These are phyloP conservation scores for Platanus orientalis DNA, from an alignment of 164 flowering plant genomes.

Conservation along the genomic window DNA sequence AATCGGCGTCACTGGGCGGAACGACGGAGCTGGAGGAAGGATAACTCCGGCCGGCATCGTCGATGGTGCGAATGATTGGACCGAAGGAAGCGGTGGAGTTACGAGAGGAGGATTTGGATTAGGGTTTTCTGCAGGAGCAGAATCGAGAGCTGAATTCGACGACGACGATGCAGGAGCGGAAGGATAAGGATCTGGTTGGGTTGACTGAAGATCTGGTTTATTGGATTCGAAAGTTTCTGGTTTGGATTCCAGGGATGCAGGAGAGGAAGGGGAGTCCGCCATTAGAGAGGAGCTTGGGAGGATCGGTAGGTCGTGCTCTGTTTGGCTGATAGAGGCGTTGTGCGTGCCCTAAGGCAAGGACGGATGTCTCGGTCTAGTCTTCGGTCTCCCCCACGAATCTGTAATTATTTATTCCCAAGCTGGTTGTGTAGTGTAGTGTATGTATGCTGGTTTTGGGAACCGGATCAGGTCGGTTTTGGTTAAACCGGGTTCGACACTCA, in stretches of 20 bases:
- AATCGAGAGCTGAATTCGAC: slow-evolving; percentile 11
- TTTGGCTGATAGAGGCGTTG: not conserved
- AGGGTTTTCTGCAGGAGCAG: slow-evolving; percentile 29
- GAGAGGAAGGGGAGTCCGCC: slow-evolving; percentile 48
- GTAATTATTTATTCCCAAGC: too few relatives aligned
- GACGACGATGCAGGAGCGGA: slow-evolving; percentile 18
- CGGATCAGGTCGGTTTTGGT: too few relatives aligned
- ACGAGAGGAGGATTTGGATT: slow-evolving; percentile 14
- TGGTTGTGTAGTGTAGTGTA: too few relatives aligned
- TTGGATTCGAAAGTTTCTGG: slow-evolving; percentile 27
- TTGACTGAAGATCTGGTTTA: slow-evolving; percentile 17
- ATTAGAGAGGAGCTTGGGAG: slow-evolving; percentile 15
- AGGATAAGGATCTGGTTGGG: slow-evolving; percentile 20
- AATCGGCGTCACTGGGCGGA: slow-evolving; percentile 48
- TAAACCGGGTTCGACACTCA: too few relatives aligned
- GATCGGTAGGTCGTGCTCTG: not conserved
- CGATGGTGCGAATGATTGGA: slow-evolving; percentile 27
- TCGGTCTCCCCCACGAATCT: too few relatives aligned
- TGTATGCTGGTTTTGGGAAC: too few relatives aligned
- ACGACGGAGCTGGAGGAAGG: slow-evolving; percentile 30
- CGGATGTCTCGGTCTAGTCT: too few relatives aligned
- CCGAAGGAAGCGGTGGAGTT: slow-evolving; percentile 21
- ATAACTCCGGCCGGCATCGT: slow-evolving; percentile 18
- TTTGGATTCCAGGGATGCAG: slow-evolving; percentile 29
- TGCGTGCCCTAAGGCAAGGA: too few relatives aligned